These are phyloP conservation scores for Aspergillus proliferans DNA, from an alignment of 2,329 filamentous ascomycete species.

Conservation along the genomic window DNA sequence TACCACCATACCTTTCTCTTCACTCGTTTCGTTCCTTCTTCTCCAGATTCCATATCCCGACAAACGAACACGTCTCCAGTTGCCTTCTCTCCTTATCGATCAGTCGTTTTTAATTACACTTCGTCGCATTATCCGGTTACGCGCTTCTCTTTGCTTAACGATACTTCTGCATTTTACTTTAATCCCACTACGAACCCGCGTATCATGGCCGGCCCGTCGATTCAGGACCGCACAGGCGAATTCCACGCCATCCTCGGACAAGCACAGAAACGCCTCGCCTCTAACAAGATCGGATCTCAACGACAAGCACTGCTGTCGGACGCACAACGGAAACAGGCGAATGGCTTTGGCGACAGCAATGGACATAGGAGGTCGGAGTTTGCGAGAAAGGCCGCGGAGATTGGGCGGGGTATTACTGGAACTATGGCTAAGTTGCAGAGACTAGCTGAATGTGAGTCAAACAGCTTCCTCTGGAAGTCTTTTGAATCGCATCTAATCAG, in stretches of 20 bases:
- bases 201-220: slow-evolving; percentile 58
- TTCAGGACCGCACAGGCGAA: slow-evolving; percentile 94
- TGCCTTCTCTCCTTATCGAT: slow-evolving; percentile 33
- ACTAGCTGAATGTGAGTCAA: slow-evolving; percentile 66
- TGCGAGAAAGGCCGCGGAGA: slow-evolving; percentile 82
- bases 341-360: slow-evolving; percentile 52
- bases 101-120: slow-evolving; percentile 5
- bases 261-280: slow-evolving; percentile 71
- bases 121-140: background rate
- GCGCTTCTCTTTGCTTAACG: slow-evolving; percentile 1
- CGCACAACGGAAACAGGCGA: slow-evolving; percentile 55
- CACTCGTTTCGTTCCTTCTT: slow-evolving; percentile 1
- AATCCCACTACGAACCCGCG: background rate
- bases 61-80: slow-evolving; percentile 19
- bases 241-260: slow-evolving; percentile 87
- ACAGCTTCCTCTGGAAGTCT: background rate
- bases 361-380: slow-evolving; percentile 69
- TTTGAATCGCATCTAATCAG: background rate
- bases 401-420: slow-evolving; percentile 81
- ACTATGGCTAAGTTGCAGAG: slow-evolving; percentile 96
- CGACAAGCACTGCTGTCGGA: slow-evolving; percentile 73
- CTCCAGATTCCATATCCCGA: slow-evolving; percentile 1
- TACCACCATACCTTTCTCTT: background rate
- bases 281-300: slow-evolving; percentile 70
- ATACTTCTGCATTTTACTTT: background rate